phyloP scores from a whole-genome alignment of 163 green algal species.

The Volvox carteri region DNA sequence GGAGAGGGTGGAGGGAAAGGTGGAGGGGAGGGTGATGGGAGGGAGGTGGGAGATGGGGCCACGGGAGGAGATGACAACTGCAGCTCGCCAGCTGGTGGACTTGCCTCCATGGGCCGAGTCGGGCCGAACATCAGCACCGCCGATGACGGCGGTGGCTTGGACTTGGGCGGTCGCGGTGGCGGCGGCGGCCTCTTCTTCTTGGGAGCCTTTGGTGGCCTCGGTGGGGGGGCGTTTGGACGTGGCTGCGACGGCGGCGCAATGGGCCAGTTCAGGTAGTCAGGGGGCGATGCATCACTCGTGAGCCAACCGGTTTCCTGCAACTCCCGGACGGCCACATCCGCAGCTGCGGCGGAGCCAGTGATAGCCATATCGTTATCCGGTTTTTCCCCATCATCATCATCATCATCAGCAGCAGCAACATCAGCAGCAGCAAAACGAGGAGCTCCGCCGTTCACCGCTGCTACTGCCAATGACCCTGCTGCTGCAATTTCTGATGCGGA shows the following conservation, averaged over 20 bases:
- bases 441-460: too few species aligned
- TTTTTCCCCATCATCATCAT: neutral
- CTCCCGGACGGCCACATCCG: neutral
- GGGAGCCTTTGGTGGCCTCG: neutral
- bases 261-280: too few species aligned
- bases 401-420: neutral
- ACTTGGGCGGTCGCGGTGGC: neutral
- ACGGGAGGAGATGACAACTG: too few species aligned
- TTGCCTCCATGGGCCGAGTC: too few species aligned
- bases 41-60: too few species aligned
- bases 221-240: neutral
- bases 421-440: neutral
- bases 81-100: too few species aligned
- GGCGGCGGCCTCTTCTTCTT: too few species aligned
- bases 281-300: too few species aligned
- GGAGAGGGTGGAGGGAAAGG: neutral
- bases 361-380: neutral
- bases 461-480: too few species aligned
- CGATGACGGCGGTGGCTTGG: too few species aligned
- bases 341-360: neutral
- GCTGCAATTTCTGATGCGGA: too few species aligned
- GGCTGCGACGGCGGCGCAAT: neutral
- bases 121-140: too few species aligned
- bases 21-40: neutral
- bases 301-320: neutral